phyloP scores from a whole-genome alignment of 208 protist genomes.

The Leishmania braziliensis region DNA sequence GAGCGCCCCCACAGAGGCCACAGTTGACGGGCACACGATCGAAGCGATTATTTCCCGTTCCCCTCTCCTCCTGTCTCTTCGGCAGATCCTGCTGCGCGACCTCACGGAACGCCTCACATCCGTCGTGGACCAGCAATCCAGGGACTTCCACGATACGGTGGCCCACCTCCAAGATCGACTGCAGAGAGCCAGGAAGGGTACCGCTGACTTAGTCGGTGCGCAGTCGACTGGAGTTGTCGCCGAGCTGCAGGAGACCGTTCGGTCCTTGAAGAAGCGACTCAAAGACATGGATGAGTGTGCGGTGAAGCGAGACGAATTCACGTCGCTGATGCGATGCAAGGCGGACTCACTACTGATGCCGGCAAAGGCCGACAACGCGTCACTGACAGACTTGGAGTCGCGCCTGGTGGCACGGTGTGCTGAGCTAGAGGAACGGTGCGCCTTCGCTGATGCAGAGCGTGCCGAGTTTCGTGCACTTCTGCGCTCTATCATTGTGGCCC shows the following conservation, averaged over 20 bases:
- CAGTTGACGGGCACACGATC: constrained; percentile 22
- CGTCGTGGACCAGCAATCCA: constrained; percentile 52
- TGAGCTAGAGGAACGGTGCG: constrained; percentile 77
- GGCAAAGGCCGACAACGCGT: constrained; percentile 60
- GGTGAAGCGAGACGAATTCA: constrained; percentile 54
- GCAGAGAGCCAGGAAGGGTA: constrained; percentile 14
- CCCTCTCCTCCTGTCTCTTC: constrained; percentile 75
- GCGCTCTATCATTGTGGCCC: constrained; percentile 42
- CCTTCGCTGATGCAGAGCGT: constrained; percentile 76
- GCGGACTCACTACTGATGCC: constrained; percentile 53
- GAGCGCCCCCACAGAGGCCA: not conserved
- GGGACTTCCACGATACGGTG: constrained; percentile 49
- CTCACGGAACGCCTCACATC: constrained; percentile 59
- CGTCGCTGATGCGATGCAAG: constrained; percentile 50
- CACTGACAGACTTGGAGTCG: constrained; percentile 53
- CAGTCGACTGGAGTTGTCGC: not conserved
- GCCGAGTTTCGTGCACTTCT: constrained; percentile 69
- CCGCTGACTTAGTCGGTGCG: constrained; percentile 2
- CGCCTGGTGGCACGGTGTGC: constrained; percentile 50
- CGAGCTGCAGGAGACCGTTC: constrained; percentile 27
- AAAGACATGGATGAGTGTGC: constrained; percentile 50
- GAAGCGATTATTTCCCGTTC: constrained; percentile 51
- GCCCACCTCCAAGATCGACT: constrained; percentile 42
- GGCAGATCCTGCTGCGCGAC: constrained; percentile 69
- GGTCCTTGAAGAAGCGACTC: constrained; percentile 36